Evolutionary conservation across 139 green algal genomes (phyloP), one percentile per base, ranked within the genome.

Genomic region (Chara braunii): DNA sequence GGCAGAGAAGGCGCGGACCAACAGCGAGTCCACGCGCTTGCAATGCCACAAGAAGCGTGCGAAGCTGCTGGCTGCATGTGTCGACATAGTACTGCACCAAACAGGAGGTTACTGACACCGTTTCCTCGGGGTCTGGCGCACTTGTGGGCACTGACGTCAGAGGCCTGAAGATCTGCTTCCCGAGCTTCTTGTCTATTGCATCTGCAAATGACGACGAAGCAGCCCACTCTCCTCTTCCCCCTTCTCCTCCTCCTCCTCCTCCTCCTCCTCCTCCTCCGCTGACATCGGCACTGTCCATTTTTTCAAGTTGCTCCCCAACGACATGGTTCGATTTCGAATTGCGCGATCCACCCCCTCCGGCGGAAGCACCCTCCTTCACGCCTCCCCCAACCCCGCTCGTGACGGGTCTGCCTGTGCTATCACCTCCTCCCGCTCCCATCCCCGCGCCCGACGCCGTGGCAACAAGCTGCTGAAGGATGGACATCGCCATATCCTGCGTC

Each of bases 151-250:
- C 26, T 23, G 32, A 3, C 34, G 18, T 42, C 9, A 67, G 18
- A 4, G 57, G 57, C 30, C 43, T 45, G 62, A 60, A 67, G 23
- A 67, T 22, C 57, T 52, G 22, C 40, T 26, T 18, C 18, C 40
- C 40, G 18, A 48, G 26, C 45, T 23, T 23, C 8, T 54, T 26
- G 6, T 54, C 45, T 28, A 26, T 54, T 54, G 8, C 30, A 14
- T 7, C 45, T 28, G 7, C 8, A 9, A 42, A 54, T 54, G 8
- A 54, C 45, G 26, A 43, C 31, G 26, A 28, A 26, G 26, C 45
- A 26, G 9, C 31, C 45, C 45, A 26, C 45, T 26, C 45, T 54
- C 45, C 26, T 54, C 45, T 9, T 43, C 14, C 26, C 45, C 45
- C 45, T 54, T 28, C 14, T 7, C 14, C 9, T 54, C 45, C 45